Evolutionary conservation across 1,139 yeast genomes (phyloP).

Genomic region (Sugiyamaella pinicola): DNA sequence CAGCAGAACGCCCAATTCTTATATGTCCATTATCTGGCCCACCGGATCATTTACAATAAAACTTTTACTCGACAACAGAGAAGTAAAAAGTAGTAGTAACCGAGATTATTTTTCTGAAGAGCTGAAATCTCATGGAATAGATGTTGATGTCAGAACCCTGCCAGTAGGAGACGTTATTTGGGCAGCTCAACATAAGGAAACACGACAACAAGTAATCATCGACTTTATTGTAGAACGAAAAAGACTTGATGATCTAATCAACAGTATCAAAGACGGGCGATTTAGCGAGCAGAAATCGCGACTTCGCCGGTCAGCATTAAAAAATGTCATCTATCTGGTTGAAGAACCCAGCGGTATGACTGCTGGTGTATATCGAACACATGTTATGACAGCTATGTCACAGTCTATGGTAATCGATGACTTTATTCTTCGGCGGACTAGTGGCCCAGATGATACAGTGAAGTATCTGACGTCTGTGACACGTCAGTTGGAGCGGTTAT

Average conservation of each 20-base stretch:
- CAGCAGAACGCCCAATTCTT: conserved; percentile 10
- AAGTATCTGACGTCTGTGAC: conserved; percentile 63
- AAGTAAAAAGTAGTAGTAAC: conserved; percentile 47
- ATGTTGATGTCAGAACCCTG: conserved; percentile 58
- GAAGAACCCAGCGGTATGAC: conserved; percentile 63
- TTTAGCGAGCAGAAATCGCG: conserved; percentile 80
- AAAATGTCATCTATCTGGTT: conserved; percentile 72
- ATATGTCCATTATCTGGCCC: conserved; percentile 48
- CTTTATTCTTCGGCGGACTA: conserved; percentile 70
- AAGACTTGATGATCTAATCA: conserved; percentile 79
- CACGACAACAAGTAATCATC: conserved; percentile 66
- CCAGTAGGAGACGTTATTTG: conserved; percentile 88
- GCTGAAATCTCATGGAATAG: conserved; percentile 53
- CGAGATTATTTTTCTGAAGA: conserved; percentile 48
- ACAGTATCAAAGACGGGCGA: conserved; percentile 85
- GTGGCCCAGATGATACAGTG: conserved; percentile 74
- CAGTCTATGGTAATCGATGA: conserved; percentile 66
- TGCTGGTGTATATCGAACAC: conserved; percentile 53
- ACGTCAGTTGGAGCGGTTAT: conserved; percentile 45
- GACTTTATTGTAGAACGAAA: conserved; percentile 87
- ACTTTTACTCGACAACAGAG: conserved; percentile 79
- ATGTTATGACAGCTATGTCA: conserved; percentile 77
- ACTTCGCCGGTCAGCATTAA: conserved; percentile 66
- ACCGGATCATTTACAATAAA: conserved; percentile 57
- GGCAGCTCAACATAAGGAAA: conserved; percentile 70